phyloP scores from a whole-genome alignment of 1,284 basidiomycete species.

The Inonotus obliquus region DNA sequence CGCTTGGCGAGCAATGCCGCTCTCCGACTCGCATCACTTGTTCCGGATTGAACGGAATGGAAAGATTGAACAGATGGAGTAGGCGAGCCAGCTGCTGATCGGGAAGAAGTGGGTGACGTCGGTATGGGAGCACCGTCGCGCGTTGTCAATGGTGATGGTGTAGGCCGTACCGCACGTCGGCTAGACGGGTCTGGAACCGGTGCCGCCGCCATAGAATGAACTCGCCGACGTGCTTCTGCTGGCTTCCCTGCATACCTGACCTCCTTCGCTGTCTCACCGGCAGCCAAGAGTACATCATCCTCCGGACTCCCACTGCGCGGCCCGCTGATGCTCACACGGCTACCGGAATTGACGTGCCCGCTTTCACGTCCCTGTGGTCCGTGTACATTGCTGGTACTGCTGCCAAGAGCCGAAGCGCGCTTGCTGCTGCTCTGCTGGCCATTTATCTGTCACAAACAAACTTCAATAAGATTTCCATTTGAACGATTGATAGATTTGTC shows the following conservation, averaged over 20 bases:
- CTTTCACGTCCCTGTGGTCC: not conserved
- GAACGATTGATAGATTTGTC: not conserved
- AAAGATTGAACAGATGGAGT: conserved; percentile 1
- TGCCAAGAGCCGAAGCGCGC: conserved; percentile 2
- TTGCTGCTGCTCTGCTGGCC: not conserved
- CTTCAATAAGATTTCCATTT: not conserved
- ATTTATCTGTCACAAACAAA: not conserved
- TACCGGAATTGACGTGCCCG: not conserved
- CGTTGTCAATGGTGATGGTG: conserved; percentile 12
- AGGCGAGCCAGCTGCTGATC: not conserved
- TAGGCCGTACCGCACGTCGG: conserved; percentile 7
- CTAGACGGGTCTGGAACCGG: not conserved
- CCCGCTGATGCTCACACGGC: not conserved
- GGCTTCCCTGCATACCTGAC: conserved; percentile 3
- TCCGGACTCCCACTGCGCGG: conserved; percentile 9
- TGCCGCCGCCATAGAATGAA: conserved; percentile 5
- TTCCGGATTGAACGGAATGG: not conserved
- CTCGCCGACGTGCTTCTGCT: conserved; percentile 6
- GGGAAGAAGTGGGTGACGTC: not conserved
- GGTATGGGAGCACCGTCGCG: not conserved
- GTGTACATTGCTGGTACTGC: not conserved
- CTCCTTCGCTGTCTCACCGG: conserved; percentile 13
- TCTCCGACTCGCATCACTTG: not conserved
- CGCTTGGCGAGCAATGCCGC: conserved; percentile 10
- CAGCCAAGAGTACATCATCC: conserved; percentile 16